These are phyloP conservation scores for Leccinum uliginosum DNA, from an alignment of 768 basidiomycete genomes.

Conservation along the genomic window DNA sequence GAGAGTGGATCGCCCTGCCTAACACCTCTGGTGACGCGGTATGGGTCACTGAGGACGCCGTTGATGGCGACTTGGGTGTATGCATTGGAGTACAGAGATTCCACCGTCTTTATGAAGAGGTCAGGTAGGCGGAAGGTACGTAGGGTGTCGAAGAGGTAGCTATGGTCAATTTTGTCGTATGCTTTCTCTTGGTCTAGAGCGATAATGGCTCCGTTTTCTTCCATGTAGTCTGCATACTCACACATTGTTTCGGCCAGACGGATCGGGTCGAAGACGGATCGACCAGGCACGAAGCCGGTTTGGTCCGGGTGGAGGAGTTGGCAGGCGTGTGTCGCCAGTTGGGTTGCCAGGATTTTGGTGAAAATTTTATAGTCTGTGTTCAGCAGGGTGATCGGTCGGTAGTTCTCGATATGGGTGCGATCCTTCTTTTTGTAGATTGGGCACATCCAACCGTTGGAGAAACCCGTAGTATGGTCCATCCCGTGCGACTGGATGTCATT, in stretches of 20 bases:
- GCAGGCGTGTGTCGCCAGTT: slow-evolving; percentile 12
- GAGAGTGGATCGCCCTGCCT: slow-evolving; percentile 34
- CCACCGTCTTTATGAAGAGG: background rate
- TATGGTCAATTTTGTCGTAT: slow-evolving; percentile 34
- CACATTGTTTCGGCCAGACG: slow-evolving; percentile 25
- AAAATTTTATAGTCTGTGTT: slow-evolving; percentile 34
- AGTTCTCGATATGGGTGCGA: slow-evolving; percentile 1
- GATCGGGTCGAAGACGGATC: slow-evolving; percentile 32
- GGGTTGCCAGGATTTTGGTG: slow-evolving; percentile 21
- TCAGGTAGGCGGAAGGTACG: background rate
- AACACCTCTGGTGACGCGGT: slow-evolving; percentile 22
- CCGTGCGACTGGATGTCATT: background rate
- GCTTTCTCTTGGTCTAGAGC: slow-evolving; percentile 36
- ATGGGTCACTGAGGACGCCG: background rate
- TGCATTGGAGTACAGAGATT: background rate
- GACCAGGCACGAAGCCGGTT: slow-evolving; percentile 33
- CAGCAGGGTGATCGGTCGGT: slow-evolving; percentile 35
- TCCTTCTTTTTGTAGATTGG: background rate
- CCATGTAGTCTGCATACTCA: slow-evolving; percentile 4
- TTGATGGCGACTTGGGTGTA: background rate
- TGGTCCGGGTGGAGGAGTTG: slow-evolving; percentile 26
- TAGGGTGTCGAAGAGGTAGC: slow-evolving; percentile 16
- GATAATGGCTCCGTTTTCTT: slow-evolving; percentile 26
- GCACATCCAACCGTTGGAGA: background rate
- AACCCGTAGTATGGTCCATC: background rate